These are phyloP conservation scores for Cercospora citrullina DNA, from an alignment of 2,329 filamentous ascomycete genomes.

Conservation along the genomic window DNA sequence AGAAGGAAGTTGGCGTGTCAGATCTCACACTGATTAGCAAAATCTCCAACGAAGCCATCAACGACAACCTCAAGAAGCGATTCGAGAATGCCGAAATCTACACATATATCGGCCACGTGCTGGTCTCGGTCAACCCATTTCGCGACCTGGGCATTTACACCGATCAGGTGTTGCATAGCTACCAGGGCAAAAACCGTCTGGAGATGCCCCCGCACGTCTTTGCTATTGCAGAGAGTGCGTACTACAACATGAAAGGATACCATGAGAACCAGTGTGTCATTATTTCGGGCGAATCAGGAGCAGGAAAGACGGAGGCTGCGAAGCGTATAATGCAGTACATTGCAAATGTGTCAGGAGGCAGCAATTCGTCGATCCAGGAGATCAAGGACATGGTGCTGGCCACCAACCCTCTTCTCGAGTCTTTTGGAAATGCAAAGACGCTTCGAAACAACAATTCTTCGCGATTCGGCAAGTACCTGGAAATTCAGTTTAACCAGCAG, in stretches of 20 bases:
- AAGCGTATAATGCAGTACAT: slow-evolving; percentile 99
- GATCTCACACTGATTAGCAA: slow-evolving; percentile 97
- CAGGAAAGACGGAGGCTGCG: slow-evolving; percentile 96
- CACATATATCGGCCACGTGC: slow-evolving; percentile 98
- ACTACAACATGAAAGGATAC: slow-evolving; percentile 99
- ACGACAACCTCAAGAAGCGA: slow-evolving; percentile 96
- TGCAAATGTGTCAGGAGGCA: slow-evolving; percentile 88
- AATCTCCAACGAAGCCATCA: slow-evolving; percentile 98
- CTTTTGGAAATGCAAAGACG: slow-evolving; percentile 97
- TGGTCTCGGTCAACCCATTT: slow-evolving; percentile 99
- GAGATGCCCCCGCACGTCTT: slow-evolving; percentile 89
- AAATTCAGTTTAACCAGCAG: slow-evolving; percentile 89
- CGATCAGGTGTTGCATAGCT: slow-evolving; percentile 86
- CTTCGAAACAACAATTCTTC: slow-evolving; percentile 98
- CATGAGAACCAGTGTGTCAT: slow-evolving; percentile 99
- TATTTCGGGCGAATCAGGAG: slow-evolving; percentile 96
- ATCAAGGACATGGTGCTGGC: slow-evolving; percentile 99
- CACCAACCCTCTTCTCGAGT: slow-evolving; percentile 94
- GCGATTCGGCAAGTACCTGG: slow-evolving; percentile 95
- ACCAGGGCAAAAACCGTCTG: slow-evolving; percentile 93
- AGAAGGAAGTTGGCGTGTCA: slow-evolving; percentile 98
- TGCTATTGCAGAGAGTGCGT: slow-evolving; percentile 90
- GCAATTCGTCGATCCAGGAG: slow-evolving; percentile 82
- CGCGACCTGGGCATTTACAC: slow-evolving; percentile 95
- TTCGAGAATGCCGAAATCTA: slow-evolving; percentile 98